Conservation (phyloP, 495 filamentous ascomycete species). For the Oleoguttula mirabilis region DNA sequence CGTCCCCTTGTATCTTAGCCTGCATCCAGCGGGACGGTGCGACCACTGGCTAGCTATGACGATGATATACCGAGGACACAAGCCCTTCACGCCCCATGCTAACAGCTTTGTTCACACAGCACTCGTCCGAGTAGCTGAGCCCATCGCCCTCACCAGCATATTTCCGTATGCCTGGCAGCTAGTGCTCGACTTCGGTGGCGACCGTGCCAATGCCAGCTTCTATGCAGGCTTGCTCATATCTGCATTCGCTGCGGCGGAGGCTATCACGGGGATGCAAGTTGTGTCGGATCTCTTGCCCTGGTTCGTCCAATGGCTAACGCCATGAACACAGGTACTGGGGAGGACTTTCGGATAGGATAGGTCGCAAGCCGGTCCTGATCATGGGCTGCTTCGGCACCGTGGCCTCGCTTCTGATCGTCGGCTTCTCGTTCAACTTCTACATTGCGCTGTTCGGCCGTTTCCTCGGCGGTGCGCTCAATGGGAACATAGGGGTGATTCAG, state of each 20-base stretch:
- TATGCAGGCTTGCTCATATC: conserved; percentile 78
- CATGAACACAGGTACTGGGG: conserved; percentile 52
- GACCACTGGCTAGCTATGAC: no score
- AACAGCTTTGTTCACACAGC: conserved; percentile 28
- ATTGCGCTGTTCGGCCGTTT: conserved; percentile 59
- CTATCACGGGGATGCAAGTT: conserved; percentile 56
- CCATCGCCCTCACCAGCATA: conserved; percentile 77
- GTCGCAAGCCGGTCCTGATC: conserved; percentile 72
- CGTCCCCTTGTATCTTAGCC: no score
- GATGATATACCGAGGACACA: no score
- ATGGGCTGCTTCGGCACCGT: conserved; percentile 71
- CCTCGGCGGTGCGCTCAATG: conserved; percentile 72
- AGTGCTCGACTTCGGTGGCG: conserved; percentile 58
- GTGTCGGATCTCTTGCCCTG: no score
- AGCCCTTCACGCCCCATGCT: no score
- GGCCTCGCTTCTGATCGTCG: conserved; percentile 66
- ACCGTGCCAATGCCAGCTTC: conserved; percentile 60
- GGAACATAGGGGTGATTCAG: conserved; percentile 80
- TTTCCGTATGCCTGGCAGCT: conserved; percentile 82
- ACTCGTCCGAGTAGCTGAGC: conserved; percentile 73
- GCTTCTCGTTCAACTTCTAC: conserved; percentile 72
- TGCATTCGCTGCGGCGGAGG: conserved; percentile 69
- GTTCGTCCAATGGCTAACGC: conserved; percentile 2
- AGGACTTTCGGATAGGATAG: conserved; percentile 63
- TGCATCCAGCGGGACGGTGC: no score